phyloP scores from a whole-genome alignment of 352 stramenopile genomes.

The Pythium brassicae region DNA sequence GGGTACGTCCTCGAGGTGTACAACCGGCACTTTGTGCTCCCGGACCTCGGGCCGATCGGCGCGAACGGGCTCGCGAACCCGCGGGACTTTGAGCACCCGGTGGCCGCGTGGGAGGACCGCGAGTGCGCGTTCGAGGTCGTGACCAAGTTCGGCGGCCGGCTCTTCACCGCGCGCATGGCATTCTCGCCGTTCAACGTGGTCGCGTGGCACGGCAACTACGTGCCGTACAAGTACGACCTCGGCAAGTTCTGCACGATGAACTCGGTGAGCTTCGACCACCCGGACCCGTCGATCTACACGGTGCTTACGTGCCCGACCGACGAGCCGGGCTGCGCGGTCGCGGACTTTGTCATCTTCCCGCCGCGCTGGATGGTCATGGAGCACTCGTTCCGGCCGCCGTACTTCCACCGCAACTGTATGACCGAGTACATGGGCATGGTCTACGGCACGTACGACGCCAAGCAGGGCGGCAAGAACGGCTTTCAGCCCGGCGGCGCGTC shows the following conservation, averaged over 20 bases:
- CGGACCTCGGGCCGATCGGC: conserved; percentile 94
- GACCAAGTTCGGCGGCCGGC: conserved; percentile 87
- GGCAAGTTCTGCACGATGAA: conserved; percentile 95
- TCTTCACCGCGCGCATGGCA: conserved; percentile 82
- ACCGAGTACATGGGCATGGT: conserved; percentile 98
- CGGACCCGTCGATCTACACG: conserved; percentile 97
- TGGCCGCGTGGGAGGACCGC: conserved; percentile 86
- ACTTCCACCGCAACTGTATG: conserved; percentile 97
- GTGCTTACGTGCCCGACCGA: conserved; percentile 94
- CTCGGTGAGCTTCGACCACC: conserved; percentile 95
- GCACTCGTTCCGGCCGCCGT: conserved; percentile 91
- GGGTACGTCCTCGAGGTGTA: conserved; percentile 96
- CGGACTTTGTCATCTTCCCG: conserved; percentile 98
- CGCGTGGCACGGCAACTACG: conserved; percentile 98
- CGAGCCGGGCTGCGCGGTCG: conserved; percentile 91
- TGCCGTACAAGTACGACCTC: conserved; percentile 97
- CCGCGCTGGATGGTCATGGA: conserved; percentile 92
- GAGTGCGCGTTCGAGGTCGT: conserved; percentile 69
- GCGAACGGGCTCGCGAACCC: conserved; percentile 96
- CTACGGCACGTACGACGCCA: conserved; percentile 95
- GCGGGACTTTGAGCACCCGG: conserved; percentile 92
- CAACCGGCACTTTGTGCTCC: conserved; percentile 93
- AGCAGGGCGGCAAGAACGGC: conserved; percentile 82
- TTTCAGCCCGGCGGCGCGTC: conserved; percentile 91
- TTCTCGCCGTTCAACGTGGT: conserved; percentile 97